Base-by-base conservation (phyloP, 768 basidiomycete species). In the Boletales sp. region DNA sequence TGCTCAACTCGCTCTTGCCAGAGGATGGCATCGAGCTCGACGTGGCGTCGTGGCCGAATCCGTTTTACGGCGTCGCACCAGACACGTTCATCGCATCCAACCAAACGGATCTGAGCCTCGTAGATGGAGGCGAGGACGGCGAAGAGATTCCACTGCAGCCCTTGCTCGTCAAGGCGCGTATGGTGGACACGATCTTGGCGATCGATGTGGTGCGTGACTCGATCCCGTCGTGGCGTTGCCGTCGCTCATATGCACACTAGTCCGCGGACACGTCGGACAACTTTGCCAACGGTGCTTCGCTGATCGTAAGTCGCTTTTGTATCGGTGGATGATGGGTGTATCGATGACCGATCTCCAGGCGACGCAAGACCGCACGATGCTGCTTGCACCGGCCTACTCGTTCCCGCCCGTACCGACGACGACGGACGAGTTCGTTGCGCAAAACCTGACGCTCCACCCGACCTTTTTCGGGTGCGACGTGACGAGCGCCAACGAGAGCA, bases 101-200 rank as follows among this genome's bases (percentile, higher is more conserved):
- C 21, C 63, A 73, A 53, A 59, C 48, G 10, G 53, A 70, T 21
- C 61, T 77, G 0, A 52, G 51, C 34, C 42, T 76, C 6, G 66
- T 69, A 32, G 74, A 76, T 44, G 75, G 75, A 21, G 76, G 75
- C 8, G 68, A 70, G 49, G 66, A 73, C 39, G 74, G 74, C 13
- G 69, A 76, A 54, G 57, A 74, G 44, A 63, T 79, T 34, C 78
- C 80, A 4, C 30, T 80, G 15, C 74, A 76, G 43, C 81, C 81
- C 2, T 68, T 82, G 35, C 69, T 81, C 12, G 71, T 78, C 42
- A 64, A 71, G 35, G 68, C 69, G 19, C 74, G 80, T 39, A 64
- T 57, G 0, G 57, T 81, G 45, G 81, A 82, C 50, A 70, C 72
- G 8, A 75, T 82, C 56, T 42, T 82, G 31, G 78, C 77, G 0